Base-by-base conservation (phyloP, 441 rosid genomes). In the Arabidopsis lyrata region DNA sequence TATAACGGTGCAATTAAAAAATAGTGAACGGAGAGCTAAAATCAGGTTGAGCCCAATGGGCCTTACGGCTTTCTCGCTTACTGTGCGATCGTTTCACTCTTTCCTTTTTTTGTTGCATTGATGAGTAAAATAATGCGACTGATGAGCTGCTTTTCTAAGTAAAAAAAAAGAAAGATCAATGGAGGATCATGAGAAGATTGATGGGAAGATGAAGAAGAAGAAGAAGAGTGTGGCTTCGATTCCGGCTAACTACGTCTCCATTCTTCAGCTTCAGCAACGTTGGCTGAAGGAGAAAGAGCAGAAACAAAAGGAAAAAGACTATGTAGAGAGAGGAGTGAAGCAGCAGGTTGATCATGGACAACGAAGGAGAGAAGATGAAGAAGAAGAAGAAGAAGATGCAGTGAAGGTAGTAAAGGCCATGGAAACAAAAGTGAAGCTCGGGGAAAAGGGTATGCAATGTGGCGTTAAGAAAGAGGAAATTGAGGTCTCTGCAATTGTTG, bases 221-320 rank as follows among this genome's bases (percentile, higher is more conserved):
- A 14, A 3, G 73, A 75, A 60, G 49, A 50, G 39, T 42, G 68
- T 67, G 29, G 73, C 63, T 67, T 67, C 62, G 55, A 32, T 66
- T 59, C 73, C 78, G 0, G 53, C 16, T 10, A 66, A 74, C 18
- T 74, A 74, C 68, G 73, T 74, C 16, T 74, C 78, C 0, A 74
- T 74, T 31, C 62, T 74, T 20, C 47, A 74, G 68, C 73, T 73
- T 24, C 72, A 65, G 35, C 72, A 65, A 39, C 77, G 66, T 6
- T 73, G 72, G 72, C 2, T 29, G 27, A 74, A 50, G n/a, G 62
- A 66, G 44, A 74, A 59, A 66, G 73, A 58, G 18, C 34, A n/a
- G n/a, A 57, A 66, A 38, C 67, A 58, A 8, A 74, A 58, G n/a
- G 54, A 5, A 58, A 31, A 5, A 36, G 34, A 24, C 8, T 44